These are phyloP conservation scores for Hypomontagnella monticulosa DNA, from an alignment of 495 filamentous ascomycete genomes.

Conservation along the genomic window DNA sequence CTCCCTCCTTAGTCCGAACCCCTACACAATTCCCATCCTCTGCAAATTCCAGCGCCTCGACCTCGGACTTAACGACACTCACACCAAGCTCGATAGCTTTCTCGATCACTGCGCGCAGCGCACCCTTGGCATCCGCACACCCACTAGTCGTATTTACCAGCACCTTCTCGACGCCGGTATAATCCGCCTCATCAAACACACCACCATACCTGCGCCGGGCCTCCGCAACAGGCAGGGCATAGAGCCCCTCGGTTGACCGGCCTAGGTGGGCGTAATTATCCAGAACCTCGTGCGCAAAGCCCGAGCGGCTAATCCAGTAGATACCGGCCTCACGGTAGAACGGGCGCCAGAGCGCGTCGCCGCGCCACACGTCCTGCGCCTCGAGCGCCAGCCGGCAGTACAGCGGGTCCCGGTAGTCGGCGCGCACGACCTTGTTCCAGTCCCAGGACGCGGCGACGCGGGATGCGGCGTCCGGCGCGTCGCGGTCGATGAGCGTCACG, in stretches of 20 bases:
- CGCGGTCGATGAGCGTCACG: constrained; percentile 68
- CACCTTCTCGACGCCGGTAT: constrained; percentile 59
- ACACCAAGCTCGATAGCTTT: constrained; percentile 62
- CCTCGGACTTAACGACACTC: constrained; percentile 58
- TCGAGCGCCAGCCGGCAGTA: constrained; percentile 68
- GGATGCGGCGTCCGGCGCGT: constrained; percentile 52
- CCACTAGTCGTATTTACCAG: constrained; percentile 64
- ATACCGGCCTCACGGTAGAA: constrained; percentile 69
- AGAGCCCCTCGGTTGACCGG: constrained; percentile 49
- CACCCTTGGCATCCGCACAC: constrained; percentile 68
- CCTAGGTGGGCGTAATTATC: constrained; percentile 62
- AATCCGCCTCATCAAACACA: constrained; percentile 64
- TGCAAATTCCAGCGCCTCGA: constrained; percentile 56
- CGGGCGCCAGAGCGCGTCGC: constrained; percentile 60
- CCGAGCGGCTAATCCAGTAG: constrained; percentile 58
- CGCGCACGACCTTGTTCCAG: constrained; percentile 73
- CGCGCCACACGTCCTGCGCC: constrained; percentile 63
- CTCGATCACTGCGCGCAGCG: constrained; percentile 57
- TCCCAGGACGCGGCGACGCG: constrained; percentile 69
- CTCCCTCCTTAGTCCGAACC: constrained; percentile 55
- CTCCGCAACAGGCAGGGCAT: constrained; percentile 55
- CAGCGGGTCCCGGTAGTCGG: constrained; percentile 68
- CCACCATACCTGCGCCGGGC: constrained; percentile 58
- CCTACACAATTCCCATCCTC: constrained; percentile 56
- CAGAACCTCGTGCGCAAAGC: constrained; percentile 57